Evolutionary conservation across 768 basidiomycete species (phyloP), one percentile per base, ranked within the genome.

Genomic region (Jaapia argillacea): DNA sequence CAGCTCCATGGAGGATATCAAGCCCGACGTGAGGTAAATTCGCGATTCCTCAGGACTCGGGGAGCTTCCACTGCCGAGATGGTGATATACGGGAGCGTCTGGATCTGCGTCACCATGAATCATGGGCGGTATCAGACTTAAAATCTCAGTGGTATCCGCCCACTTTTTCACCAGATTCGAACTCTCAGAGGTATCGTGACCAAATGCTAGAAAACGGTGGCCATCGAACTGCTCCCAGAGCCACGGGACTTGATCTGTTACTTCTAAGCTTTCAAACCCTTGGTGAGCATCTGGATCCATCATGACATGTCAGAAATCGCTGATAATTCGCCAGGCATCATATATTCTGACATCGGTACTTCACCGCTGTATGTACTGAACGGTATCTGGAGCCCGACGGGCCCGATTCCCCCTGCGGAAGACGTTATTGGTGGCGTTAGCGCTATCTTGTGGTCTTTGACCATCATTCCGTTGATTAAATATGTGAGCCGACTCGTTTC

Each of bases 351-450:
- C 45, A 67, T 67, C 40, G 70, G 79, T 4, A 81, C 79, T 0
- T 77, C 74, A 0, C 78, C 80, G 1, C 56, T 81, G 12, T 83
- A 83, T 56, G 72, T 77, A 2, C 55, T 82, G 23, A 81, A 80
- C 51, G 79, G 79, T 6, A 71, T 83, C 12, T 83, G 77, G 73
- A 67, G 76, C 2, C 28, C 72, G 1, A 43, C 51, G 4, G 72
- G 72, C 0, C 64, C 67, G 12, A 54, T 64, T 0, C 81, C 80
- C 0, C 58, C 70, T 0, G 50, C 62, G 42, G 80, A 85, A 46
- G 80, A 82, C 53, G 58, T 81, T 13, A 73, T 85, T 41, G 80
- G 81, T 0, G 74, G 72, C 4, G 48, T 82, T 37, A 75, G 71
- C 45, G 76, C 78, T 16, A 80, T 83, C 45, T 52, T 83, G 26